These are phyloP conservation scores for Westerdykella sp. DNA, from an alignment of 2,329 filamentous ascomycete species.

Conservation along the genomic window DNA sequence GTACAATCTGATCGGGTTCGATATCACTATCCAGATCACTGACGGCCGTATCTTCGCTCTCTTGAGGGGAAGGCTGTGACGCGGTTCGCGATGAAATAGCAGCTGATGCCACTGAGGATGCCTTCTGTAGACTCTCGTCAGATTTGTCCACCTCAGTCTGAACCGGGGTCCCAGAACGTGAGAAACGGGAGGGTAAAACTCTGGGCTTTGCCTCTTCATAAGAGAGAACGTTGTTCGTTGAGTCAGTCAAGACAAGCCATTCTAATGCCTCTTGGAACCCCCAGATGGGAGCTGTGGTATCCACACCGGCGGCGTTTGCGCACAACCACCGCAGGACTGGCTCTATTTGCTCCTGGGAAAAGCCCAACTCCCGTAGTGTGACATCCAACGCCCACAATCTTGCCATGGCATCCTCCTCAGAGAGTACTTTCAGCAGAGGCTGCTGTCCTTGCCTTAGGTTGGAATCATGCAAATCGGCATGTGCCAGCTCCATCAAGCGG, in stretches of 20 bases:
- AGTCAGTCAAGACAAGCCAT: slow-evolving; percentile 78
- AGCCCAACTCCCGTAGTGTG: slow-evolving; percentile 62
- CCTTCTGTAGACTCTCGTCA: neutral
- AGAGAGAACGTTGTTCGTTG: slow-evolving; percentile 61
- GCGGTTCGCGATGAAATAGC: neutral
- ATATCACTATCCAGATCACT: slow-evolving; percentile 48
- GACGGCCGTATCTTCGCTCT: slow-evolving; percentile 34
- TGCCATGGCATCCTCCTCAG: slow-evolving; percentile 72
- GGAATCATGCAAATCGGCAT: slow-evolving; percentile 52
- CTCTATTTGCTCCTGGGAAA: slow-evolving; percentile 44
- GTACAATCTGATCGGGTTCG: slow-evolving; percentile 51
- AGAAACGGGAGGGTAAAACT: neutral
- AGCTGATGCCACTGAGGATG: neutral
- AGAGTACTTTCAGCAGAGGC: slow-evolving; percentile 38
- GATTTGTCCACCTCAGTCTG: neutral
- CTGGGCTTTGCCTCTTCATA: slow-evolving; percentile 49
- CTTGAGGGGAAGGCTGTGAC: slow-evolving; percentile 3
- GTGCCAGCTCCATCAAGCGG: slow-evolving; percentile 66
- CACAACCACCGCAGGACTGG: slow-evolving; percentile 32
- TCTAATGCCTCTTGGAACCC: slow-evolving; percentile 82
- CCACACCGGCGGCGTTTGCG: slow-evolving; percentile 36
- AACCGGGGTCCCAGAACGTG: neutral
- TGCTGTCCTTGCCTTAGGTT: slow-evolving; percentile 43
- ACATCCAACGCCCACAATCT: slow-evolving; percentile 81
- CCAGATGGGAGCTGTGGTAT: slow-evolving; percentile 61